Conservation (phyloP, 148 eudicot species). For the Diospyros kaki region DNA sequence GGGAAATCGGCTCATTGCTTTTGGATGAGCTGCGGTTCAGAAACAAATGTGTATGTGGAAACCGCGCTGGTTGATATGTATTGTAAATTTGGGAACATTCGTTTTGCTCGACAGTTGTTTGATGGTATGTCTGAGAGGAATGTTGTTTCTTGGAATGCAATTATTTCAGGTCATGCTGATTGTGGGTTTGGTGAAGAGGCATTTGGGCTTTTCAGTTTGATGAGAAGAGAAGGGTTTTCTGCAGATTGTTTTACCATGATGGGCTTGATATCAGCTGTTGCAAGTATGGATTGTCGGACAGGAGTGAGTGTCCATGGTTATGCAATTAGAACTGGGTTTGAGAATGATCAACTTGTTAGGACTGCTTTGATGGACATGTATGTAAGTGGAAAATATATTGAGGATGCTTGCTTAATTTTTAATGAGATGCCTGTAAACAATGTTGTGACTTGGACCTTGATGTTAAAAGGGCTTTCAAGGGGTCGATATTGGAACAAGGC, state of each 20-base stretch:
- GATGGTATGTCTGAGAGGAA: conserved; percentile 46
- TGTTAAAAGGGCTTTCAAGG: conserved; percentile 45
- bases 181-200: conserved; percentile 35
- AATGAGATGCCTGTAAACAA: conserved; percentile 38
- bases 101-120: conserved; percentile 38
- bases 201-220: conserved; percentile 25
- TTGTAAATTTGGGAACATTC: conserved; percentile 29
- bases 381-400: conserved; percentile 23
- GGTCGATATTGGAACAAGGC: conserved; percentile 32
- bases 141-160: conserved; percentile 52
- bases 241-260: conserved; percentile 40
- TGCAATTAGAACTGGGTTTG: conserved; percentile 27
- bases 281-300: conserved; percentile 6
- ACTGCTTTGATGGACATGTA: conserved; percentile 47
- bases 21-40: conserved; percentile 36
- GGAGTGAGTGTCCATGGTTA: conserved; percentile 34
- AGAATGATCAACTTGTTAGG: conserved; percentile 34
- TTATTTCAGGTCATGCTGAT: conserved; percentile 42
- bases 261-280: conserved; percentile 37
- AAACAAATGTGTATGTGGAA: conserved; percentile 40
- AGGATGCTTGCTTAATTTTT: conserved; percentile 44
- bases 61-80: conserved; percentile 49
- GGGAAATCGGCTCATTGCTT: conserved; percentile 48
- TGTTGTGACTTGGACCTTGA: conserved; percentile 52
- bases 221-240: conserved; percentile 29